phyloP scores from a whole-genome alignment of 1,139 yeast species.

The Magnusiomyces fungicola region DNA sequence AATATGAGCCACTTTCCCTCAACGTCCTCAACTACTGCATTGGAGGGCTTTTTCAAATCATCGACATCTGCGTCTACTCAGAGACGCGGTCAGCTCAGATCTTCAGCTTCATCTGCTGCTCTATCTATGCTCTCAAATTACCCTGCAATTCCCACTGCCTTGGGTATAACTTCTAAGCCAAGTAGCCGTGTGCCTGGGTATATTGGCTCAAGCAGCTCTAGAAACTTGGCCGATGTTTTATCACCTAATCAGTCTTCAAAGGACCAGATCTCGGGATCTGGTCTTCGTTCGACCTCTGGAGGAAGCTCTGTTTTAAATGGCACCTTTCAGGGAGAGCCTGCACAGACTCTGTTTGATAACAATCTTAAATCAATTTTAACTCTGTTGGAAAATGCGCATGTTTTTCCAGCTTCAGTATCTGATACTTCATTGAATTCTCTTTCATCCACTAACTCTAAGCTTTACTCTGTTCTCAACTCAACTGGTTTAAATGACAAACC shows the following conservation, averaged over 20 bases:
- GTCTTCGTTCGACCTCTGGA: not conserved
- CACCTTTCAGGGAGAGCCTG: conserved; percentile 13
- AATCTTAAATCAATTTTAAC: conserved; percentile 20
- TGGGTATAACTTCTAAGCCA: not conserved
- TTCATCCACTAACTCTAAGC: conserved; percentile 7
- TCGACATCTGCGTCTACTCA: not conserved
- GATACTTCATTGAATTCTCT: conserved; percentile 3
- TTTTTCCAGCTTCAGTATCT: conserved; percentile 11
- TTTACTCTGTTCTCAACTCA: conserved; percentile 8
- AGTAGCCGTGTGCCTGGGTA: not conserved
- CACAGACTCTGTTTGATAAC: conserved; percentile 17
- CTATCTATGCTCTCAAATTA: conserved; percentile 24
- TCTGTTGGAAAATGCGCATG: conserved; percentile 20
- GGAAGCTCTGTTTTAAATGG: not conserved
- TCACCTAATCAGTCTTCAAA: not conserved
- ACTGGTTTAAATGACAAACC: too few species aligned
- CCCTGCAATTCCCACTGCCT: conserved; percentile 6
- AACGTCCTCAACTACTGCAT: conserved; percentile 15
- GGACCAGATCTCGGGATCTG: not conserved
- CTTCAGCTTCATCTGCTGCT: conserved; percentile 27
- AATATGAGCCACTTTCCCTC: conserved; percentile 12
- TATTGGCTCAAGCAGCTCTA: not conserved
- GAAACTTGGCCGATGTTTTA: not conserved
- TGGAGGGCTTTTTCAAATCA: conserved; percentile 14
- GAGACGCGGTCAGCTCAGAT: conserved; percentile 15